Evolutionary conservation across 2,329 filamentous ascomycete genomes (phyloP).

Genomic region (Penicillium sp.): DNA sequence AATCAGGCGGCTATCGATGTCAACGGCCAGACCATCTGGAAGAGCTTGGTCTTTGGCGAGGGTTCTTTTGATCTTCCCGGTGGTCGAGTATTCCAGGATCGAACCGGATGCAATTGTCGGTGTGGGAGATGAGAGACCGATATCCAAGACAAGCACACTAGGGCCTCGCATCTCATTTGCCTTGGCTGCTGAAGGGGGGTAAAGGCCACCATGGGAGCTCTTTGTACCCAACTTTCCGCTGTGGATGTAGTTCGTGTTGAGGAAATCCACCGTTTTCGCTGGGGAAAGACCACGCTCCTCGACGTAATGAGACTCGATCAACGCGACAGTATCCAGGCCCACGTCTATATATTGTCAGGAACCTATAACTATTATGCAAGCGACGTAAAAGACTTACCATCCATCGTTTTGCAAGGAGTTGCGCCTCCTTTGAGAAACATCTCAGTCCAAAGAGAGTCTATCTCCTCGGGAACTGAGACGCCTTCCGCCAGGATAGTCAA

Average conservation of each 20-base stretch:
- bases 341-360: constrained; percentile 29
- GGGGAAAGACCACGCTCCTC: constrained; percentile 44
- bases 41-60: constrained; percentile 22
- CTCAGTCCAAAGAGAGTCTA: constrained; percentile 48
- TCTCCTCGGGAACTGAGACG: constrained; percentile 47
- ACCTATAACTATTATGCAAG: not conserved
- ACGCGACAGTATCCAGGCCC: constrained; percentile 51
- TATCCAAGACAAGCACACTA: constrained; percentile 18
- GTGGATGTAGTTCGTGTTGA: constrained; percentile 45
- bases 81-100: constrained; percentile 15
- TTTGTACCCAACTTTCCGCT: constrained; percentile 49
- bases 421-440: constrained; percentile 32
- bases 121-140: constrained; percentile 19
- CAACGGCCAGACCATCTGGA: constrained; percentile 48
- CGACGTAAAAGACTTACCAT: constrained; percentile 24
- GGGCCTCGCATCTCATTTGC: no score
- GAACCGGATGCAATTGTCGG: constrained; percentile 15
- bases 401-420: constrained; percentile 45
- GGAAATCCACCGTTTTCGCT: constrained; percentile 43
- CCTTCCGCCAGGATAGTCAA: constrained; percentile 50
- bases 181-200: constrained; percentile 22
- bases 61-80: constrained; percentile 1
- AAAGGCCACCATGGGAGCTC: constrained; percentile 40
- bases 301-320: constrained; percentile 54
- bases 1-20: constrained; percentile 31